phyloP scores from a whole-genome alignment of 495 filamentous ascomycete genomes.

The Lasiosphaeris hirsuta region DNA sequence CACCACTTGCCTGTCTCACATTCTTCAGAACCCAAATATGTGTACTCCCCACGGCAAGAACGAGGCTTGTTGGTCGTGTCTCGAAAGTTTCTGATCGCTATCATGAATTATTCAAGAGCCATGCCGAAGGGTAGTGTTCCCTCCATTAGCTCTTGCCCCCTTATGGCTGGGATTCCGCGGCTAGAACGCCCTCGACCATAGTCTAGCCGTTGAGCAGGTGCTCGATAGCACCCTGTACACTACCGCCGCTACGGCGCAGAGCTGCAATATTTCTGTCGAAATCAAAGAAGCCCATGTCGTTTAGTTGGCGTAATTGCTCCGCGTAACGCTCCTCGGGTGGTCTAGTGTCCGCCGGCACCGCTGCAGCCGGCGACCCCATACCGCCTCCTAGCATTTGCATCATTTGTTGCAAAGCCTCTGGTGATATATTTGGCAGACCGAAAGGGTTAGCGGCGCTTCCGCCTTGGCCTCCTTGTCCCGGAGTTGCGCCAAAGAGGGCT shows the following conservation, averaged over 20 bases:
- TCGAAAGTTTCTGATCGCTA: too few species aligned
- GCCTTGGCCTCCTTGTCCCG: constrained; percentile 13
- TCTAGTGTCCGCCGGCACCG: constrained; percentile 67
- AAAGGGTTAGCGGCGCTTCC: constrained; percentile 21
- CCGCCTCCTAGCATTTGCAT: constrained; percentile 30
- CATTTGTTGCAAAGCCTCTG: constrained; percentile 49
- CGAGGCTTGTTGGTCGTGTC: too few species aligned
- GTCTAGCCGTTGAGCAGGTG: constrained; percentile 51
- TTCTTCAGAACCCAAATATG: too few species aligned
- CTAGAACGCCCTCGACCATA: too few species aligned
- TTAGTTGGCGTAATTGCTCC: constrained; percentile 84
- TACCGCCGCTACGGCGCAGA: constrained; percentile 83
- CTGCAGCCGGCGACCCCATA: constrained; percentile 33
- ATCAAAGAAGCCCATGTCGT: constrained; percentile 99
- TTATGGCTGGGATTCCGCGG: too few species aligned
- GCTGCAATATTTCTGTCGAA: constrained; percentile 92
- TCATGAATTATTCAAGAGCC: too few species aligned
- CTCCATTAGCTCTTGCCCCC: too few species aligned
- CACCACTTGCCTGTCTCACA: too few species aligned
- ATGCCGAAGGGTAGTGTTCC: too few species aligned
- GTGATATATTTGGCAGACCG: constrained; percentile 18
- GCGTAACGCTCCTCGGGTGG: constrained; percentile 93
- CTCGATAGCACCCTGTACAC: constrained; percentile 92
- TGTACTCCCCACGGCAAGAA: too few species aligned
- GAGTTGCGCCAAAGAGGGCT: constrained; percentile 35